Percentiles rank a stretch among this genome's conserved stretches.
These are phyloP conservation scores for Usnea hakonensis DNA, from an alignment of 495 filamentous ascomycete species.

Conservation along the genomic window DNA sequence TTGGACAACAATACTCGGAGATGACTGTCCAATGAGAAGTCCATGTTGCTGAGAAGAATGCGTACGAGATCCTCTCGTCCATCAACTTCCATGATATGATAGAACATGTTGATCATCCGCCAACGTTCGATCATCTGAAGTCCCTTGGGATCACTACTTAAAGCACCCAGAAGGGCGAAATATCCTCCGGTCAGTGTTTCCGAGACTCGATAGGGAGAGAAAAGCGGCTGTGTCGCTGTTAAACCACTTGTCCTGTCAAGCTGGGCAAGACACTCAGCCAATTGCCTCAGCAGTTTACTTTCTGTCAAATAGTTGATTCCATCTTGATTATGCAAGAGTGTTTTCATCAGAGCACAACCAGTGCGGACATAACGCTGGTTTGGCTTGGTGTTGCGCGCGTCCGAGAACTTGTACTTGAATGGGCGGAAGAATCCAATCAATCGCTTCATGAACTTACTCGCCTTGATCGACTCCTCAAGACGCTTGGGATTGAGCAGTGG, in stretches of 20 bases:
- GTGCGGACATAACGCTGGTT: slow-evolving; percentile 91
- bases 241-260: slow-evolving; percentile 86
- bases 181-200: slow-evolving; percentile 87
- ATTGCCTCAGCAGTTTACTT: slow-evolving; percentile 85
- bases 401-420: slow-evolving; percentile 91
- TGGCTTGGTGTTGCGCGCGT: slow-evolving; percentile 75
- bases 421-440: slow-evolving; percentile 91
- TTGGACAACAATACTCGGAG: slow-evolving; percentile 88
- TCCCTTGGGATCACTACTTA: slow-evolving; percentile 74
- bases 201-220: slow-evolving; percentile 70
- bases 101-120: slow-evolving; percentile 99
- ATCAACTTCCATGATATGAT: slow-evolving; percentile 88
- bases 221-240: slow-evolving; percentile 79
- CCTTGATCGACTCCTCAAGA: slow-evolving; percentile 89
- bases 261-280: slow-evolving; percentile 92
- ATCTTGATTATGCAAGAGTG: slow-evolving; percentile 73
- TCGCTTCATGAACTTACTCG: slow-evolving; percentile 89
- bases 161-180: slow-evolving; percentile 79
- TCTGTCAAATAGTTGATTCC: slow-evolving; percentile 79
- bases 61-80: slow-evolving; percentile 86
- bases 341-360: slow-evolving; percentile 79
- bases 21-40: slow-evolving; percentile 82
- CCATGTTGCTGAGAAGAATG: slow-evolving; percentile 78
- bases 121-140: slow-evolving; percentile 88
- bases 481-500: slow-evolving; percentile 86